Conservation (phyloP, 257 asterid genomes). For the Apocynum venetum region DNA sequence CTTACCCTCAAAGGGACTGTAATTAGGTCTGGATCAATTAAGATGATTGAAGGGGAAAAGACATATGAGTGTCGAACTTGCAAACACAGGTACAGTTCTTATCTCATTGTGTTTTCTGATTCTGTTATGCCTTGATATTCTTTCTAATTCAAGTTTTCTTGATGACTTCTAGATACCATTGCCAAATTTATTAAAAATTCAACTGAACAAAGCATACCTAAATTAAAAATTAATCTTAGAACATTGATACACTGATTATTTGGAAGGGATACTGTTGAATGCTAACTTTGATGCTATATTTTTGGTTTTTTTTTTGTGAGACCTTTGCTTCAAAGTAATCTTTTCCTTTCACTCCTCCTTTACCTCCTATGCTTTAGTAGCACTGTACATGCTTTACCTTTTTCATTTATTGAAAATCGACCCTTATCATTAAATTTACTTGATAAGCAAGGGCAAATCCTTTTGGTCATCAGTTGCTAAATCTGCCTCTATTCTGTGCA, state of each 20-base stretch:
- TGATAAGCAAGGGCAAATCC: background rate
- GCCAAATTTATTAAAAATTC: background rate
- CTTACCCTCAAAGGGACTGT: slow-evolving; percentile 95
- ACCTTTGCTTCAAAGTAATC: background rate
- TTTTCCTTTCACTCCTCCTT: background rate
- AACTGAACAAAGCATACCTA: background rate
- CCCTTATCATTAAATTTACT: background rate
- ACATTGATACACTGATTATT: background rate
- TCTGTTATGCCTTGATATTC: background rate
- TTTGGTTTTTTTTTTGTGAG: background rate
- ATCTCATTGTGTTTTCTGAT: background rate
- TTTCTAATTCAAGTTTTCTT: too few species aligned
- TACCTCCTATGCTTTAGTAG: background rate
- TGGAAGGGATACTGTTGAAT: background rate
- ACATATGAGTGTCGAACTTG: slow-evolving; percentile 74
- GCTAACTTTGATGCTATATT: background rate
- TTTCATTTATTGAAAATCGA: background rate
- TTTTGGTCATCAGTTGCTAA: slow-evolving; percentile 18
- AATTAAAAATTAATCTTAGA: background rate
- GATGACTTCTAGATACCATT: background rate
- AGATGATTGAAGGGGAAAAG: slow-evolving; percentile 98
- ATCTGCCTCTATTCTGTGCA: slow-evolving; percentile 23
- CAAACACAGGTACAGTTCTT: slow-evolving; percentile 63
- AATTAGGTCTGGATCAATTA: slow-evolving; percentile 88
- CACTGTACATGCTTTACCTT: background rate